phyloP scores from a whole-genome alignment of 129 eudicot species.

The Pseudognaphalium luteoalbum region DNA sequence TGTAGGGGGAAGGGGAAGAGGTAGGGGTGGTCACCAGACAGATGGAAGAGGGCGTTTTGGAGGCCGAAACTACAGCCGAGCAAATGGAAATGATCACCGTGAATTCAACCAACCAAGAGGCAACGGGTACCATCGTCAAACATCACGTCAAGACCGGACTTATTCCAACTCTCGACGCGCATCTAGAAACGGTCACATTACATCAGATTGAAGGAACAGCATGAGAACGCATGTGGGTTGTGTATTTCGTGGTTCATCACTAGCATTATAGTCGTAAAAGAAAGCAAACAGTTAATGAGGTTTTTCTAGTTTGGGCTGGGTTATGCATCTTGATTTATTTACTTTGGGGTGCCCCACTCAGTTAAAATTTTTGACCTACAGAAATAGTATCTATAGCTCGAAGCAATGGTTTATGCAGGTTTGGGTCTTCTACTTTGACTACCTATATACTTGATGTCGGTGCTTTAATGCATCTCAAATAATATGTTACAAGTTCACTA shows the following conservation, averaged over 20 bases:
- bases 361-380: conserved; percentile 40
- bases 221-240: conserved; percentile 21
- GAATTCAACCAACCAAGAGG: conserved; percentile 66
- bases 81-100: conserved; percentile 35
- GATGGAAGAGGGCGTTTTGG: conserved; percentile 69
- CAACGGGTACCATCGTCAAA: conserved; percentile 65
- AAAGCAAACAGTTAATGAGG: conserved; percentile 26
- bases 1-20: conserved; percentile 86
- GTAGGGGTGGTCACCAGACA: conserved; percentile 59
- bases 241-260: conserved; percentile 19
- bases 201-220: conserved; percentile 39
- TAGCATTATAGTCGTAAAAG: conserved; percentile 35
- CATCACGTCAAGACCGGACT: conserved; percentile 22
- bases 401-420: conserved; percentile 29
- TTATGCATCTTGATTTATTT: conserved; percentile 29
- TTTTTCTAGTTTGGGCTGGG: conserved; percentile 29
- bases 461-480: not conserved
- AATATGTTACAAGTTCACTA: not conserved
- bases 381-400: conserved; percentile 24
- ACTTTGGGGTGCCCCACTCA: conserved; percentile 25
- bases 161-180: conserved; percentile 40
- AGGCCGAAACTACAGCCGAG: conserved; percentile 43
- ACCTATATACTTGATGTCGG: not conserved
- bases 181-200: conserved; percentile 46
- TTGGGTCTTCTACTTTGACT: conserved; percentile 4